Conservation (phyloP, 768 basidiomycete species). For the Russula sp. region DNA sequence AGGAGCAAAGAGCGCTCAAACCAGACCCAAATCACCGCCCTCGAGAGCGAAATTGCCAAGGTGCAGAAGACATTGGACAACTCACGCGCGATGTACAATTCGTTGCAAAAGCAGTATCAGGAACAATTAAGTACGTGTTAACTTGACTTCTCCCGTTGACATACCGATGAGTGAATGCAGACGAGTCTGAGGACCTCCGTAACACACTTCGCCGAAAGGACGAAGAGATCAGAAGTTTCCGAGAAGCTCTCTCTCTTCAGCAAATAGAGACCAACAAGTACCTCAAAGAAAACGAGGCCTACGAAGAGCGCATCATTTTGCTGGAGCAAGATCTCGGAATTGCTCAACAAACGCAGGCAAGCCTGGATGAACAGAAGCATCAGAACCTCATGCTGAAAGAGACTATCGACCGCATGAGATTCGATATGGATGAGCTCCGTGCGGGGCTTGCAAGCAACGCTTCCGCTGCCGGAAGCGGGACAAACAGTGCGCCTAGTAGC, state of each 20-base stretch:
- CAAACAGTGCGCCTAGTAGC: slow-evolving; percentile 53
- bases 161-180: slow-evolving; percentile 38
- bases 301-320: slow-evolving; percentile 65
- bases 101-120: slow-evolving; percentile 81
- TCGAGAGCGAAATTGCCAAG: slow-evolving; percentile 79
- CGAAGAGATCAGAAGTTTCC: slow-evolving; percentile 61
- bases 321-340: slow-evolving; percentile 70
- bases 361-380: slow-evolving; percentile 90
- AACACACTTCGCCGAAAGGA: slow-evolving; percentile 72
- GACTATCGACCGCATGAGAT: slow-evolving; percentile 92
- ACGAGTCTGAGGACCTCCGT: slow-evolving; percentile 75
- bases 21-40: slow-evolving; percentile 58
- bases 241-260: slow-evolving; percentile 58
- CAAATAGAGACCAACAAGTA: slow-evolving; percentile 66
- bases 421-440: slow-evolving; percentile 91
- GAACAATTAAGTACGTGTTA: slow-evolving; percentile 77
- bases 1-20: slow-evolving; percentile 78
- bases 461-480: slow-evolving; percentile 40
- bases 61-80: slow-evolving; percentile 71
- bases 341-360: slow-evolving; percentile 68
- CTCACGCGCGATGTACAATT: slow-evolving; percentile 67
- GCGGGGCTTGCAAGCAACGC: slow-evolving; percentile 43
- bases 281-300: slow-evolving; percentile 61
- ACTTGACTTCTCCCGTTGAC: not conserved
- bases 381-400: slow-evolving; percentile 92